A percentile compares a stretch with the other conserved stretches of the same genome.
phyloP scores from a whole-genome alignment of 495 filamentous ascomycete species.

The Tuber indicum region DNA sequence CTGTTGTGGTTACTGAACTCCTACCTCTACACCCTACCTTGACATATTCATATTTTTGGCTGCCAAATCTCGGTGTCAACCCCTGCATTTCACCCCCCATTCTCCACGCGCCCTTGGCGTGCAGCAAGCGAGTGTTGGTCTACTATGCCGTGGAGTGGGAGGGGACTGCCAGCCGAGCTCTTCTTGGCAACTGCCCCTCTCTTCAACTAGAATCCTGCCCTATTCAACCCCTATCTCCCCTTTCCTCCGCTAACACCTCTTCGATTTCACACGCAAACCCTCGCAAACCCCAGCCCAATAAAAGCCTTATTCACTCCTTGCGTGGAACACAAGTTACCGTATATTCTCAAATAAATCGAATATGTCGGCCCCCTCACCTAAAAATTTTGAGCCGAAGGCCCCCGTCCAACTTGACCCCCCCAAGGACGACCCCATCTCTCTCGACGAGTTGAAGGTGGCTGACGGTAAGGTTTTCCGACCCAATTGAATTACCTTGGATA shows the following conservation, averaged over 20 bases:
- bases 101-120: neutral
- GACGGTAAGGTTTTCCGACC: conserved; percentile 57
- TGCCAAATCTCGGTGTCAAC: no score
- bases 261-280: neutral
- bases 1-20: no score
- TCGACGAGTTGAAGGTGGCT: conserved; percentile 68
- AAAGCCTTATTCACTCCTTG: neutral
- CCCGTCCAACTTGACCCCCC: conserved; percentile 77
- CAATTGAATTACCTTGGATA: neutral
- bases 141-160: neutral
- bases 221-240: neutral
- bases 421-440: conserved; percentile 74
- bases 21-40: no score
- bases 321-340: neutral
- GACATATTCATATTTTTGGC: no score
- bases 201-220: neutral
- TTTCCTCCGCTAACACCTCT: neutral
- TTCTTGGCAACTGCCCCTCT: neutral
- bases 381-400: conserved; percentile 74
- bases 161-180: neutral
- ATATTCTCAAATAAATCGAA: conserved; percentile 6
- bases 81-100: neutral
- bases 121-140: neutral
- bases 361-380: conserved; percentile 49
- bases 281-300: neutral